Percentiles rank a stretch among this genome's conserved stretches.
Conservation (phyloP, 768 basidiomycete genomes). For the Hydnomerulius pinastri region DNA sequence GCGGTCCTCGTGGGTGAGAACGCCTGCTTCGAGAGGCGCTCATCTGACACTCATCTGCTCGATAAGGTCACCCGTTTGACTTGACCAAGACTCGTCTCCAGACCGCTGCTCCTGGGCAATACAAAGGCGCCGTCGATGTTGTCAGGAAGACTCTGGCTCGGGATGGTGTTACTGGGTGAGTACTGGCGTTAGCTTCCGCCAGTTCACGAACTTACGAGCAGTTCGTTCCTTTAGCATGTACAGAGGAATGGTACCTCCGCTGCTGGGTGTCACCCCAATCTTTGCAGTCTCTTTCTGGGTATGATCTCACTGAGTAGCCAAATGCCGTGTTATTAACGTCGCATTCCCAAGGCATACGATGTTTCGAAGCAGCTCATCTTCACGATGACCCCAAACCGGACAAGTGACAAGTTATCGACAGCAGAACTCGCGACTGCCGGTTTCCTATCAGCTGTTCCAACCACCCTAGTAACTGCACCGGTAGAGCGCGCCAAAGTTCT, state of each 20-base stretch:
- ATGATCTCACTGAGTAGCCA: slow-evolving; percentile 19
- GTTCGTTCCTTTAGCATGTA: slow-evolving; percentile 61
- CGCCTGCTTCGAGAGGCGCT: not conserved
- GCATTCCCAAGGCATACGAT: slow-evolving; percentile 76
- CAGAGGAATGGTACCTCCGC: slow-evolving; percentile 90
- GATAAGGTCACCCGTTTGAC: slow-evolving; percentile 93
- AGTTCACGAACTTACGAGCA: slow-evolving; percentile 1
- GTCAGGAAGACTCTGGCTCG: slow-evolving; percentile 88
- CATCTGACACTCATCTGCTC: slow-evolving; percentile 8
- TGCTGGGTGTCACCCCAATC: slow-evolving; percentile 95
- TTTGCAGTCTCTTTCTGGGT: slow-evolving; percentile 99
- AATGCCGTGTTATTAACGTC: slow-evolving; percentile 8
- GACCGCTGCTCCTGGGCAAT: slow-evolving; percentile 85
- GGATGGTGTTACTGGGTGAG: slow-evolving; percentile 86
- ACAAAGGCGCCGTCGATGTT: slow-evolving; percentile 91
- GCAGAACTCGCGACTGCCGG: slow-evolving; percentile 89
- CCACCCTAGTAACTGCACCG: slow-evolving; percentile 91
- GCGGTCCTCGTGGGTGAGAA: slow-evolving; percentile 87
- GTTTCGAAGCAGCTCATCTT: slow-evolving; percentile 86
- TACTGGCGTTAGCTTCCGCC: not conserved
- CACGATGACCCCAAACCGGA: slow-evolving; percentile 75
- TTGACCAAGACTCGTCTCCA: slow-evolving; percentile 95
- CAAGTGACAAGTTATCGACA: slow-evolving; percentile 60
- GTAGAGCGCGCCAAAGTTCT: slow-evolving; percentile 97
- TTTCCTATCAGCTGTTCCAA: slow-evolving; percentile 90